Evolutionary conservation across 208 protist species (phyloP), one percentile per base, ranked within the genome.

Genomic region (Leishmania major): DNA sequence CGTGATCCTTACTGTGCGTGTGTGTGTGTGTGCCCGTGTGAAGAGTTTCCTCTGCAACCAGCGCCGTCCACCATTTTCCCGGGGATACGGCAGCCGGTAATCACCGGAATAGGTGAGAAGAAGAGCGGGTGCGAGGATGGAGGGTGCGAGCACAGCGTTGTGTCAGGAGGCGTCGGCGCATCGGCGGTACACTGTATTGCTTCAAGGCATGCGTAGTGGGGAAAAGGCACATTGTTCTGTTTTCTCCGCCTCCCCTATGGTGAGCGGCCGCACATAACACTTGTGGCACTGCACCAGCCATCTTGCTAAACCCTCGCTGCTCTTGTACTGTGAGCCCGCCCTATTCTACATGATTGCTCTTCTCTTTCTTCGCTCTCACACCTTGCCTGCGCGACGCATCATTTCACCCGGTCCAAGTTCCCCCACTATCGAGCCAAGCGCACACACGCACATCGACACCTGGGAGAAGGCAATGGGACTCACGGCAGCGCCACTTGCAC

Each of bases 401-500:
- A 35, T 74, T 74, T 4, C 45, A 22, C 11, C 3, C 22, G 53
- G 25, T 49, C 25, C 28, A 49, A n/a, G 40, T 35, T 49, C 25
- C 7, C 4, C n/a, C 43, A 53, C 25, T 53, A 35, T 53, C 6
- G 19, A 53, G 45, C 22, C 13, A 28, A 71, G 19, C 3, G 13
- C 43, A 22, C 1, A 40, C 47, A 70, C 19, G 60, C 73, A 19
- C 15, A 28, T 22, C 15, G 31, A n/a, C 25, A 49, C 40, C n/a
- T 6, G 7, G 19, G 17, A 25, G 47, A 62, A 43, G 35, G 53
- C 57, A 64, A 31, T 60, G 37, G 11, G 35, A 1, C 7, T 84
- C 71, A 86, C 55, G 79, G 74, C 59, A 90, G 74, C 28, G 90
- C 77, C 28, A 94, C 66, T 70, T 92, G 85, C 19, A 94, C 79